Evolutionary conservation across 805 yeast species (phyloP).

Genomic region (Teunomyces panamensis): DNA sequence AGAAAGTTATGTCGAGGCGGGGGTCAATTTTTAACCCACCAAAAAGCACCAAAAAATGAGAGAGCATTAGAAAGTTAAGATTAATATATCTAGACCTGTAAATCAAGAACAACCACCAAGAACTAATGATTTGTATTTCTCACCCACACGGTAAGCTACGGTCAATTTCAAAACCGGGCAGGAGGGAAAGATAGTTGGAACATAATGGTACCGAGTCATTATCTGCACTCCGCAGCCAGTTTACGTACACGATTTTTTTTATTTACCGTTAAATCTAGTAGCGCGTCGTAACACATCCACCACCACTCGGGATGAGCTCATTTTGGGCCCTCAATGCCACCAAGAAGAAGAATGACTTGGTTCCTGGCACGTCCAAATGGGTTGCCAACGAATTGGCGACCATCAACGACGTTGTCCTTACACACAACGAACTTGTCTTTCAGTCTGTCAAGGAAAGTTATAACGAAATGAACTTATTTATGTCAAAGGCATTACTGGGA

Average conservation of each 20-base stretch:
- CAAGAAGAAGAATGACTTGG: slow-evolving; percentile 22
- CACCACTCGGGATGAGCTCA: slow-evolving; percentile 7
- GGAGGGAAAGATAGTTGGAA: not conserved
- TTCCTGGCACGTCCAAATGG: slow-evolving; percentile 56
- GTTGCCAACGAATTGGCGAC: slow-evolving; percentile 42
- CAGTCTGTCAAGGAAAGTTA: slow-evolving; percentile 37
- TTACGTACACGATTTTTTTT: not conserved
- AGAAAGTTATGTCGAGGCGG: not conserved
- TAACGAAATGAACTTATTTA: slow-evolving; percentile 40
- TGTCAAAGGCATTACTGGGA: slow-evolving; percentile 29
- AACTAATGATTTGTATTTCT: no score
- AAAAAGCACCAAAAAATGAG: no score
- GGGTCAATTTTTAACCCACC: no score
- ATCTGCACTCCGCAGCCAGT: not conserved
- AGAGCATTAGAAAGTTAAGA: no score
- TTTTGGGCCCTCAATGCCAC: slow-evolving; percentile 37
- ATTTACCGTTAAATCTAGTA: not conserved
- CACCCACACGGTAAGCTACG: no score
- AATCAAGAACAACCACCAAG: no score
- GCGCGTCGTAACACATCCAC: not conserved
- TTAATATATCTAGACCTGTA: no score
- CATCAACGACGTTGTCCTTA: slow-evolving; percentile 34
- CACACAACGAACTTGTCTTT: slow-evolving; percentile 39
- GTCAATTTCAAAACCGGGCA: no score
- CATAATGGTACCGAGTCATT: no score